Percentiles rank a stretch among this genome's conserved stretches.
These are phyloP conservation scores for Rutidosis leptorrhynchoides DNA, from an alignment of 129 eudicot species.

Conservation along the genomic window DNA sequence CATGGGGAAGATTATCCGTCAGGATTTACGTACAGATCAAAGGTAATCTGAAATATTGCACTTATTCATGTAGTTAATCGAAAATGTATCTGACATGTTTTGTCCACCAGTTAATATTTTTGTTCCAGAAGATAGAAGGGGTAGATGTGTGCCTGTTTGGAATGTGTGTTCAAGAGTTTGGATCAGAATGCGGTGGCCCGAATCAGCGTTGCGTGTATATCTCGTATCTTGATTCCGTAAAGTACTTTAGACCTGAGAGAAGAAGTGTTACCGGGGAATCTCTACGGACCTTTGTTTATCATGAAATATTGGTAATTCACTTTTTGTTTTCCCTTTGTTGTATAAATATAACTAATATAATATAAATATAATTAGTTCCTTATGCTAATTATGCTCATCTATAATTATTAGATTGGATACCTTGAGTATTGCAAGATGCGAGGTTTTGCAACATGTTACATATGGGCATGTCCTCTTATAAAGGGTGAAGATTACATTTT, in stretches of 20 bases:
- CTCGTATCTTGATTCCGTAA: conserved; percentile 87
- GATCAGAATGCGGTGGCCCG: conserved; percentile 70
- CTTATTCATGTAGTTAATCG: conserved; percentile 10
- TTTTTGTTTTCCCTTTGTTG: conserved; percentile 3
- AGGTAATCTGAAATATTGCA: conserved; percentile 40
- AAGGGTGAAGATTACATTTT: conserved; percentile 87
- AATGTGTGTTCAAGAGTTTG: conserved; percentile 94
- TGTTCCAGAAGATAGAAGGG: conserved; percentile 87
- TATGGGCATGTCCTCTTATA: conserved; percentile 94
- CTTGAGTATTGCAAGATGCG: conserved; percentile 85
- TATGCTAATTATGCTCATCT: conserved; percentile 15
- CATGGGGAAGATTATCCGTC: conserved; percentile 61
- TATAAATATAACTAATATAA: not conserved
- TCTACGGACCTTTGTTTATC: conserved; percentile 91
- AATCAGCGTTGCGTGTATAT: conserved; percentile 76
- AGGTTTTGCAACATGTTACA: conserved; percentile 78
- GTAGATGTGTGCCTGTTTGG: conserved; percentile 86
- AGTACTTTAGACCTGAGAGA: conserved; percentile 75
- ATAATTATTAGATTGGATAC: conserved; percentile 66
- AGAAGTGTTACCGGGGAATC: conserved; percentile 58
- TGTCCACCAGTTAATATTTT: conserved; percentile 56
- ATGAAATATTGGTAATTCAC: conserved; percentile 66
- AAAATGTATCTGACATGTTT: conserved; percentile 23
- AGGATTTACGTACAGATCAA: conserved; percentile 72
- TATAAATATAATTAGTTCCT: conserved; percentile 1